Base-by-base conservation (phyloP, 1,284 basidiomycete species). In the Marasmius sp. region DNA sequence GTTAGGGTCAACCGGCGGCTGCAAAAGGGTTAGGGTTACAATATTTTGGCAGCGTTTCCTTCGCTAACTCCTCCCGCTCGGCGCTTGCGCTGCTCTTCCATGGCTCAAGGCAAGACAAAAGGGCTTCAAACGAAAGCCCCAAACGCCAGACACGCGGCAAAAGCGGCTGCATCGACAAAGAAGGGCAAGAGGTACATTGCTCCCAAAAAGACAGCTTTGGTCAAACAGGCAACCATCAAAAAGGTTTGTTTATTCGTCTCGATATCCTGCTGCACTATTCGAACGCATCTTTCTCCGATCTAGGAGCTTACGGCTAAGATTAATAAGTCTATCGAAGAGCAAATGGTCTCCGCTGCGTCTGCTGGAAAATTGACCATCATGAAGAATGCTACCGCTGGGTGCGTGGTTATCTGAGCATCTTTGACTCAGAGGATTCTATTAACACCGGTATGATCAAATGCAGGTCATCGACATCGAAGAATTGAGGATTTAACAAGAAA, bases 261-360 rank as follows among this genome's bases (percentile, higher is more conserved):
- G 27, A 27, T 27, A 38, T 49, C 36, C 18, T 16, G n/a, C 33
- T 57, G 12, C 9, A 27, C 47, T 16, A 55, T 0, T 51, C 47
- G 14, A 38, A 18, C n/a, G 57, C 41, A 18, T 41, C 33, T 9
- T 41, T 14, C 34, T 22, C 36, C 43, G 36, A 39, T 60, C 12
- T 72, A 95, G 94, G 80, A 84, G 68, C 80, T 97, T 64, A 91
- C 90, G 64, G 88, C 92, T 60, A 94, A 94, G 76, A 95, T 96
- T 72, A 94, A 92, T 73, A 87, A 86, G 72, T 92, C 90, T 37
- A 94, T 97, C 69, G 94, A 97, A 75, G 82, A 85, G 62, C 93
- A 95, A 76, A 92, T 94, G 87, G 92, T 93, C 36, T 79, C 86
- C 58, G 92, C 93, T n/a, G 93, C 94, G 11, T 92, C 90, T 6